Evolutionary conservation across 306 rosid species (phyloP).

Genomic region (Pyrus pyrifolia): DNA sequence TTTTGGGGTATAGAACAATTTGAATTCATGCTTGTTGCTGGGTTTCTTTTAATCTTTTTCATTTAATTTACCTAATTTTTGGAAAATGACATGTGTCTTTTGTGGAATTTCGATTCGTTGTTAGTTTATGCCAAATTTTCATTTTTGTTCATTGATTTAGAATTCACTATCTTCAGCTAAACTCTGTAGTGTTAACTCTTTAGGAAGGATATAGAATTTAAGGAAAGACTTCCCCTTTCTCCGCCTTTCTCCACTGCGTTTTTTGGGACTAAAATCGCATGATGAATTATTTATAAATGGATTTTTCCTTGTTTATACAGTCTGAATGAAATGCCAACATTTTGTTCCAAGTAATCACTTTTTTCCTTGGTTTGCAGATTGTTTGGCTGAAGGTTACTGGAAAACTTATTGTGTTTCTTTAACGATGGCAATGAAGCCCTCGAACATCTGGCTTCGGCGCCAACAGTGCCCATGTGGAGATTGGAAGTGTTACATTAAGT

Average conservation of each 20-base stretch:
- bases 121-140: neutral
- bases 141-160: neutral
- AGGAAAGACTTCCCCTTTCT: neutral
- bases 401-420: neutral
- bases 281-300: neutral
- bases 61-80: neutral
- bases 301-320: neutral
- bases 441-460: slow-evolving; percentile 48
- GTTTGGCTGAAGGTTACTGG: neutral
- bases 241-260: neutral
- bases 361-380: neutral
- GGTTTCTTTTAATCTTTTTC: neutral
- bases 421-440: slow-evolving; percentile 37
- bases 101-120: neutral
- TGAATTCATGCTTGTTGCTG: neutral
- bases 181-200: neutral
- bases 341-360: neutral
- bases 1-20: neutral
- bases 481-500: slow-evolving; percentile 59
- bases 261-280: neutral
- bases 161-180: neutral
- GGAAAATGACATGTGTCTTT: neutral
- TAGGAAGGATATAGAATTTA: neutral
- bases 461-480: slow-evolving; percentile 71
- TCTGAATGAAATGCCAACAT: neutral